These are phyloP conservation scores for Sugiyamaella neomexicana DNA, from an alignment of 1,139 yeast species.

Conservation along the genomic window DNA sequence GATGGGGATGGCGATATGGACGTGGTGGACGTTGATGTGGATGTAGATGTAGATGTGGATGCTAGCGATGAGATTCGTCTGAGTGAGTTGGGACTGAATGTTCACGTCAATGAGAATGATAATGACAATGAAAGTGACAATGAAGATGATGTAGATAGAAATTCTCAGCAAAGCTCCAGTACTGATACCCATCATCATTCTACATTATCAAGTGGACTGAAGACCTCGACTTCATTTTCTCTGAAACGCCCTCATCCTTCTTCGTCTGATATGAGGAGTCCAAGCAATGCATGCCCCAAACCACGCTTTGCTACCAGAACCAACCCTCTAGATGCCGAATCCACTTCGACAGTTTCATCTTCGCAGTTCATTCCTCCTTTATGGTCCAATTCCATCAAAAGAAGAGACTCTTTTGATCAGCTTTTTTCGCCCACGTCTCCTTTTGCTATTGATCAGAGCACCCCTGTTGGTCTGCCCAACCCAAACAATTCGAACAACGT, in stretches of 20 bases:
- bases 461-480: conserved; percentile 12
- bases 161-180: too few relatives aligned
- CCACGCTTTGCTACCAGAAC: conserved; percentile 25
- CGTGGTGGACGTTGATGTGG: neutral
- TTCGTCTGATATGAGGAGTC: conserved; percentile 10
- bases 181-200: neutral
- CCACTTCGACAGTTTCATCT: neutral
- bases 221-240: conserved; percentile 11
- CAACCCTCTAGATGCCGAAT: conserved; percentile 26
- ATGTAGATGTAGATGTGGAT: conserved; percentile 6
- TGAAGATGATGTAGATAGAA: too few relatives aligned
- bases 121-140: neutral
- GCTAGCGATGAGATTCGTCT: neutral
- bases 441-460: conserved; percentile 18
- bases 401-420: conserved; percentile 26
- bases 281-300: conserved; percentile 12
- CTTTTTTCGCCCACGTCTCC: conserved; percentile 18
- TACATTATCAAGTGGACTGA: conserved; percentile 2
- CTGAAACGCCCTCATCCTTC: conserved; percentile 22
- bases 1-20: neutral
- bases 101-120: neutral
- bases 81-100: neutral
- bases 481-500: neutral
- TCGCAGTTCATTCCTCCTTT: conserved; percentile 15
- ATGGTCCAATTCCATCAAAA: conserved; percentile 16